A percentile compares a stretch with the other conserved stretches of the same genome.
These are phyloP conservation scores for Beverwykella pulmonaria DNA, from an alignment of 495 filamentous ascomycete species.

Conservation along the genomic window DNA sequence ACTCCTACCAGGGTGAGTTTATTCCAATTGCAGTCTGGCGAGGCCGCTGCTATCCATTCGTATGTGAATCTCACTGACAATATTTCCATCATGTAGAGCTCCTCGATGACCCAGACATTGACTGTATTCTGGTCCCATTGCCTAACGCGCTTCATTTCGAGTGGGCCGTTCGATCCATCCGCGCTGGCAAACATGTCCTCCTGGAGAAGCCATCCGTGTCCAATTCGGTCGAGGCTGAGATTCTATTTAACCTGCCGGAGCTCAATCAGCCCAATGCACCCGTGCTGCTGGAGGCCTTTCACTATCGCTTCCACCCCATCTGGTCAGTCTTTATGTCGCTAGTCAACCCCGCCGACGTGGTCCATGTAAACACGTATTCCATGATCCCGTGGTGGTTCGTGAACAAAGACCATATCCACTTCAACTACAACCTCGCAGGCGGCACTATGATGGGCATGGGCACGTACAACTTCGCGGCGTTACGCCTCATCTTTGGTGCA, in stretches of 20 bases:
- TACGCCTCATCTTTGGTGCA: conserved; percentile 49
- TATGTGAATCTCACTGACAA: background rate
- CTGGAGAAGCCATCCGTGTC: conserved; percentile 59
- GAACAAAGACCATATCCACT: conserved; percentile 56
- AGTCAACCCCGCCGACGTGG: conserved; percentile 43
- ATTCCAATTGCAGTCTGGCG: background rate
- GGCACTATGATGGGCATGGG: conserved; percentile 60
- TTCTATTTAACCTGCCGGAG: background rate
- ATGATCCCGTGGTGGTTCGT: conserved; percentile 21
- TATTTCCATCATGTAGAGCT: conserved; percentile 41
- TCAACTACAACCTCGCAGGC: conserved; percentile 56
- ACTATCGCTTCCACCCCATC: conserved; percentile 49
- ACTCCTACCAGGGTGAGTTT: conserved; percentile 45
- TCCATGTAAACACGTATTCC: conserved; percentile 22
- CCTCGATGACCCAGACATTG: conserved; percentile 56
- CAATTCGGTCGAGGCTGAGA: conserved; percentile 44
- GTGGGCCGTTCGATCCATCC: conserved; percentile 55
- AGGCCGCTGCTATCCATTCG: background rate
- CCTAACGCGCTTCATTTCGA: conserved; percentile 58
- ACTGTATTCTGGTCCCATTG: conserved; percentile 55
- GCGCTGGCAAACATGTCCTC: conserved; percentile 60
- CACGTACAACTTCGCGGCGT: conserved; percentile 52
- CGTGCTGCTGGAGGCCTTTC: conserved; percentile 62
- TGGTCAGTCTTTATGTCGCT: conserved; percentile 43
- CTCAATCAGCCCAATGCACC: conserved; percentile 36